phyloP scores from a whole-genome alignment of 2,329 filamentous ascomycete species.

The Ophiocordyceps australis region DNA sequence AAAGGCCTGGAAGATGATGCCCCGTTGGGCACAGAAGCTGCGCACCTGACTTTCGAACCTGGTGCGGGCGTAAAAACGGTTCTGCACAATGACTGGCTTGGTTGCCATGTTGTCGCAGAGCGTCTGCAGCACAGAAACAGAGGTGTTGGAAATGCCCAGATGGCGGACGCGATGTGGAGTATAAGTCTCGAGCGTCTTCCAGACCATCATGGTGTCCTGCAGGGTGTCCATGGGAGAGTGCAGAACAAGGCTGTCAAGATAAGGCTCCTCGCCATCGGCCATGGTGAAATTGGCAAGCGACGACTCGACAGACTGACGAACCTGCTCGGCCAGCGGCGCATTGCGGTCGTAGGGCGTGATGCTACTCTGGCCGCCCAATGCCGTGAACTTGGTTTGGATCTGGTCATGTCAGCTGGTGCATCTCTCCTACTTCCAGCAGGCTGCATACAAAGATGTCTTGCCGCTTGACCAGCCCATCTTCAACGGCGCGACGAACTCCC shows the following conservation, averaged over 20 bases:
- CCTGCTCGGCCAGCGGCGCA: conserved; percentile 41
- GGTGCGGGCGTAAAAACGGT: conserved; percentile 47
- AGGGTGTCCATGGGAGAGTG: conserved; percentile 33
- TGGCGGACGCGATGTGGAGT: conserved; percentile 45
- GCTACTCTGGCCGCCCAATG: conserved; percentile 41
- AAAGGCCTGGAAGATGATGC: conserved; percentile 31
- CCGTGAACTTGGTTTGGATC: conserved; percentile 75
- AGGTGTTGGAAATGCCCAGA: conserved; percentile 62
- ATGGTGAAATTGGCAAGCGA: conserved; percentile 47
- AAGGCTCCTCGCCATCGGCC: conserved; percentile 15
- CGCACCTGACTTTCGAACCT: conserved; percentile 42
- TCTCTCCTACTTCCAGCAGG: no score
- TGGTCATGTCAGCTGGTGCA: conserved; percentile 15
- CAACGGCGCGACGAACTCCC: conserved; percentile 43
- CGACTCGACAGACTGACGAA: conserved; percentile 45
- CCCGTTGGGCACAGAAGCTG: conserved; percentile 21
- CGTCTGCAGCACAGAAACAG: conserved; percentile 32
- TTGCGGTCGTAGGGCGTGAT: conserved; percentile 42
- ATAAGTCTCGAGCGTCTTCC: conserved; percentile 46
- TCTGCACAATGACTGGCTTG: conserved; percentile 48
- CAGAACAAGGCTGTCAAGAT: conserved; percentile 61
- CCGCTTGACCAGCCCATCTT: conserved; percentile 34
- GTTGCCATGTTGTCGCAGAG: conserved; percentile 25
- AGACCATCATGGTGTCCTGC: conserved; percentile 40
- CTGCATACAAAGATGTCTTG: conserved; percentile 42